Base-by-base conservation (phyloP, 805 yeast species). In the Ogataea nonfermentans region DNA sequence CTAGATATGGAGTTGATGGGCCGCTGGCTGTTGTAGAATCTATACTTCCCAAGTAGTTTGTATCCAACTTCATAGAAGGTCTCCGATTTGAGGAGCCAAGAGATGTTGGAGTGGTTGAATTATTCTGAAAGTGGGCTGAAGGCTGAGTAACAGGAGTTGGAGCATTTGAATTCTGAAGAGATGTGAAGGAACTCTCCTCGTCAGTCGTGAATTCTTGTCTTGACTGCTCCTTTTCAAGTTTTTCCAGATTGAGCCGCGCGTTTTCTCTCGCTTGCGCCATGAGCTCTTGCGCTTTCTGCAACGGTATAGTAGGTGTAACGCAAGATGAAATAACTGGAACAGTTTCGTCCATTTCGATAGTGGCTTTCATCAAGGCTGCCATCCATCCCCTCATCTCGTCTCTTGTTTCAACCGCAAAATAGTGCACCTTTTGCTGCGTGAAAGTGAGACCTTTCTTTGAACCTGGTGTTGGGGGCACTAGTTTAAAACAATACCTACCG, bases 401-500 rank as follows among this genome's bases (percentile, higher is more conserved):
- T 41, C 73, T 77, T 0, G 87, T 74, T 35, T 93, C 97, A 30
- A 91, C 96, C 0, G 98, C 97, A 72, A 93, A 93, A 62, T 84
- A 93, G 56, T 93, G 99, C 6, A 89, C 85, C 50, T 89, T 87
- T 20, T 96, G 99, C 48, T 90, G 96, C 0, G 99, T 93, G 61
- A 93, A 93, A 0, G 96, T 90, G 41, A 93, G 76, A 0, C 98
- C 98, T 65, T 90, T 91, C 49, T 83, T 81, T 37, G 91, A 86
- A 0, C 99, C 99, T 0, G 98, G 98, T 2, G 95, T 95, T 0
- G 99, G 99, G 8, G 99, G 99, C 3, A 90, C 78, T 9, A 93
- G 61, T 62, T 90, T 90, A 70, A 93, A 91, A 55, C 96, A 88
- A 58, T 79, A 86, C 28, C 95, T 73, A n/a, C 98, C 98, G 30